Evolutionary conservation across 495 filamentous ascomycete species (phyloP).

Genomic region (Penicillium herquei): DNA sequence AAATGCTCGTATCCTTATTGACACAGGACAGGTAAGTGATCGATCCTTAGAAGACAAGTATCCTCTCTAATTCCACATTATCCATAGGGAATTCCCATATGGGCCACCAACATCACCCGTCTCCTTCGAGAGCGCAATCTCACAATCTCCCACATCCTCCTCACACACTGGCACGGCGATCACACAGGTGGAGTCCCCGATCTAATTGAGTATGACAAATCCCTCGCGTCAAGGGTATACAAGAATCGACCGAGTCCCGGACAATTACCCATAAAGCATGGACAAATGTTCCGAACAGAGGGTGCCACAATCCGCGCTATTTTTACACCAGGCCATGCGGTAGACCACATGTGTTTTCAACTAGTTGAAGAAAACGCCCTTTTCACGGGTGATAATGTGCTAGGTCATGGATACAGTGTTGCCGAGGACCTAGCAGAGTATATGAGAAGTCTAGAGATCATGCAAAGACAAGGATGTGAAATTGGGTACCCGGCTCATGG

Average conservation of each 20-base stretch:
- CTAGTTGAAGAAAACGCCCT: conserved; percentile 64
- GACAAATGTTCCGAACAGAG: conserved; percentile 37
- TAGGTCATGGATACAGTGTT: conserved; percentile 36
- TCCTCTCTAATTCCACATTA: too few species aligned
- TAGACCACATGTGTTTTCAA: conserved; percentile 50
- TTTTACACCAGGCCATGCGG: conserved; percentile 40
- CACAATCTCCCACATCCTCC: conserved; percentile 51
- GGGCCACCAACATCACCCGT: conserved; percentile 24
- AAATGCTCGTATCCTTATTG: conserved; percentile 58
- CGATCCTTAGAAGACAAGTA: too few species aligned
- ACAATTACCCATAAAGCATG: conserved; percentile 44
- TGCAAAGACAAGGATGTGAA: too few species aligned
- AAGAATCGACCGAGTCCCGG: conserved; percentile 46
- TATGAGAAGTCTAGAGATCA: too few species aligned
- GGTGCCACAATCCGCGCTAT: conserved; percentile 42
- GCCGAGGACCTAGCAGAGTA: too few species aligned
- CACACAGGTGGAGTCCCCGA: conserved; percentile 70
- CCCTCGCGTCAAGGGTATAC: conserved; percentile 29
- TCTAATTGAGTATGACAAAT: conserved; percentile 53
- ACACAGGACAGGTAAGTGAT: conserved; percentile 48
- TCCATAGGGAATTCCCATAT: conserved; percentile 21
- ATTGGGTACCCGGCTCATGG: too few species aligned
- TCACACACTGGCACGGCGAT: conserved; percentile 85
- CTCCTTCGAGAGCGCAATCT: conserved; percentile 19
- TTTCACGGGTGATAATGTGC: conserved; percentile 77